Conservation (phyloP, 192 early-diverging fungal species). For the Backusella liffmaniae region DNA sequence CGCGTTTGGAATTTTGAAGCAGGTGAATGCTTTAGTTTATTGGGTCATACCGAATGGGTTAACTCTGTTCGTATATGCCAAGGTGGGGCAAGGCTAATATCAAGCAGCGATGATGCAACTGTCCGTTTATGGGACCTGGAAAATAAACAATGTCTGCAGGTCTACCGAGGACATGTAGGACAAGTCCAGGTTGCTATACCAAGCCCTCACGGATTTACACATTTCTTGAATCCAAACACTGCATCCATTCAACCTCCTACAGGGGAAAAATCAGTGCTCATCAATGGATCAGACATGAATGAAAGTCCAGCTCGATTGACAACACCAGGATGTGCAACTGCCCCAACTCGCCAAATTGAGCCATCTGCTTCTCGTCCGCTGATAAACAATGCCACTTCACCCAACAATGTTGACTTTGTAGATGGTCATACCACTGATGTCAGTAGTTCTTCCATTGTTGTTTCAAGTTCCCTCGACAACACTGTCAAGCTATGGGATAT, state of each 20-base stretch:
- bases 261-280: background rate
- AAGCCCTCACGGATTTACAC: constrained; percentile 16
- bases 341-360: background rate
- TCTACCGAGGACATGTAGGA: constrained; percentile 64
- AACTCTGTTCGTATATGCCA: constrained; percentile 80
- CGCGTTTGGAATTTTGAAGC: constrained; percentile 79
- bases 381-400: constrained; percentile 1
- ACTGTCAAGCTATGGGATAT: constrained; percentile 91
- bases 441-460: constrained; percentile 49
- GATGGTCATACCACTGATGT: background rate
- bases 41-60: constrained; percentile 82
- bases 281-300: background rate
- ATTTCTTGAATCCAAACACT: constrained; percentile 19
- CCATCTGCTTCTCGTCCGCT: background rate
- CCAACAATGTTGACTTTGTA: background rate
- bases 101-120: constrained; percentile 85
- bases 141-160: constrained; percentile 57
- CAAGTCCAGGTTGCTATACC: constrained; percentile 56
- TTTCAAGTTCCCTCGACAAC: constrained; percentile 85
- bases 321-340: background rate
- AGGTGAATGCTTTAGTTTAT: constrained; percentile 61
- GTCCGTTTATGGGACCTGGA: constrained; percentile 80
- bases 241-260: background rate
- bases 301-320: background rate
- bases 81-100: constrained; percentile 61